phyloP scores from a whole-genome alignment of 306 rosid species.

The Fragaria ananassa region DNA sequence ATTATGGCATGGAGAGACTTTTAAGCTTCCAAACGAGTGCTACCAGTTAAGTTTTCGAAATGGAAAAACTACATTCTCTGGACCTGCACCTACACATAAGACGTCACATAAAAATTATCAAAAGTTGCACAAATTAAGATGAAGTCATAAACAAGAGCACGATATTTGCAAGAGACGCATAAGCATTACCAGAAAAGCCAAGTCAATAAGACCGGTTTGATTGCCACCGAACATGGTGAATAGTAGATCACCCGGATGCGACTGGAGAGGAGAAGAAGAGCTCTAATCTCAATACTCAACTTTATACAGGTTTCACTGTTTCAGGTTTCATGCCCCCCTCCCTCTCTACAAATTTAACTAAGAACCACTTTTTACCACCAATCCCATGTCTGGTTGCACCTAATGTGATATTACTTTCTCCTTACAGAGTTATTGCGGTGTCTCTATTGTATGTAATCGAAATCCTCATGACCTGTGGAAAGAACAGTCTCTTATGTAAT shows the following conservation, averaged over 20 bases:
- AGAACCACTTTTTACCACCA: neutral
- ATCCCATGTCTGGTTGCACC: neutral
- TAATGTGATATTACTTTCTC: neutral
- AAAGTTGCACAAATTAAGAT: no score
- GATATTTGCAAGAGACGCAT: slow-evolving; percentile 1
- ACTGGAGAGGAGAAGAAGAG: slow-evolving; percentile 44
- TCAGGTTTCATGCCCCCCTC: neutral
- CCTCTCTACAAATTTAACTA: neutral
- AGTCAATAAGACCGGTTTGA: slow-evolving; percentile 97
- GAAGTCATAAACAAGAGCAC: neutral
- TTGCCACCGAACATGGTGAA: slow-evolving; percentile 96
- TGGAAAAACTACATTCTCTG: no score
- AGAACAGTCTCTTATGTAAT: neutral
- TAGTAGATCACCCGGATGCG: slow-evolving; percentile 96
- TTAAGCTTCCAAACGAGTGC: slow-evolving; percentile 35
- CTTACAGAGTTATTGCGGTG: no score
- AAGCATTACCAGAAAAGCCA: slow-evolving; percentile 88
- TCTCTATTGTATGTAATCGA: neutral
- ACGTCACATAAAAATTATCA: no score
- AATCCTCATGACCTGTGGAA: neutral
- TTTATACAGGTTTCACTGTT: neutral
- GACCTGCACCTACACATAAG: no score
- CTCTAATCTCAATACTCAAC: neutral
- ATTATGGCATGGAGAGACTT: slow-evolving; percentile 63
- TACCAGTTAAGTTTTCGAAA: no score